Conservation (phyloP, 225 moss, liverwort and hornwort genomes). For the Asterella californica region DNA sequence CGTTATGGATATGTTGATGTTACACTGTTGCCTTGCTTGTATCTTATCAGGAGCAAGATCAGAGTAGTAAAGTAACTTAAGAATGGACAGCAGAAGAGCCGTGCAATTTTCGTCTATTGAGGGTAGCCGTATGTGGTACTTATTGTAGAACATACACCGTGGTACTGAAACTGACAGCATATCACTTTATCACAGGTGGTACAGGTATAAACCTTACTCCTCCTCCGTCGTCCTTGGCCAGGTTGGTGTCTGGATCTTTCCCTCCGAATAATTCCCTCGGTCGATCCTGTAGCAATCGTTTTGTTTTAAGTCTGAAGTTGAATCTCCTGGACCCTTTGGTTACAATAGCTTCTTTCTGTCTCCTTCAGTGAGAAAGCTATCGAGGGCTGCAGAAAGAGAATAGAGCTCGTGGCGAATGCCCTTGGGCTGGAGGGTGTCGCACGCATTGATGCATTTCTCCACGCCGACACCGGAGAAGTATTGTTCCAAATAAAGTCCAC, state of each 20-base stretch:
- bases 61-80: too few species aligned
- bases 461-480: conserved; percentile 94
- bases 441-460: conserved; percentile 87
- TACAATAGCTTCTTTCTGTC: neutral
- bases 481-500: neutral
- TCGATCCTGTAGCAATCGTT: neutral
- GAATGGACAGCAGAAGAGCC: too few species aligned
- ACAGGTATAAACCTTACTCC: conserved; percentile 98
- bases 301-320: neutral
- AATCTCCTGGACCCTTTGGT: neutral
- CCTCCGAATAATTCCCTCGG: too few species aligned
- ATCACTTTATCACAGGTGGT: conserved; percentile 54
- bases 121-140: neutral
- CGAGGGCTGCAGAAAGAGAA: conserved; percentile 56
- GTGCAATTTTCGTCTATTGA: too few species aligned
- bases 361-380: conserved; percentile 53
- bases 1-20: too few species aligned
- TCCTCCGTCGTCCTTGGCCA: conserved; percentile 71
- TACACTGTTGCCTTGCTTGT: too few species aligned
- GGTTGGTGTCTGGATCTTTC: conserved; percentile 30
- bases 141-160: neutral
- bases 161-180: neutral
- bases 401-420: conserved; percentile 70
- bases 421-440: conserved; percentile 85
- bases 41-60: too few species aligned